phyloP scores from a whole-genome alignment of 495 filamentous ascomycete species.

The Neurospora africana region DNA sequence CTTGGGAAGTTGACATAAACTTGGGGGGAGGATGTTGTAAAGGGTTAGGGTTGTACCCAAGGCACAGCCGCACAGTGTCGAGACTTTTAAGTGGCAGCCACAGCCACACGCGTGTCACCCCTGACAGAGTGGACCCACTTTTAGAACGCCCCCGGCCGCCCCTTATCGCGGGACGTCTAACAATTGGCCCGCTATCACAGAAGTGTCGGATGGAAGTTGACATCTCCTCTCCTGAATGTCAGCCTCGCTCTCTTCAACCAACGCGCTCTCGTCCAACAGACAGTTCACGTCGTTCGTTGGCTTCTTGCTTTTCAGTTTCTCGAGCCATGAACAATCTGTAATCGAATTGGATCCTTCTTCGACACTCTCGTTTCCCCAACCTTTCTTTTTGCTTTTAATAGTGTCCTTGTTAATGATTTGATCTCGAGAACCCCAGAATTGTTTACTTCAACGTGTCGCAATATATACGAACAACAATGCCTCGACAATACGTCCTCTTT shows the following conservation, averaged over 20 bases:
- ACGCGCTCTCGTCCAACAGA: neutral
- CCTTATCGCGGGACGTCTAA: neutral
- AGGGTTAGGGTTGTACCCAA: neutral
- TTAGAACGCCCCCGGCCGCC: neutral
- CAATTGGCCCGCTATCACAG: neutral
- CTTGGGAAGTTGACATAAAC: neutral
- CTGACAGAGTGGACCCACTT: neutral
- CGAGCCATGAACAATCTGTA: neutral
- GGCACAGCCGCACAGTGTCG: neutral
- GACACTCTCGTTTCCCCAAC: neutral
- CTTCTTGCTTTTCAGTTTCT: neutral
- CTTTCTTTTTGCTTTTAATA: neutral
- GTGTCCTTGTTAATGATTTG: neutral
- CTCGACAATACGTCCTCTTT: conserved; percentile 36
- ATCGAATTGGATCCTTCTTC: neutral
- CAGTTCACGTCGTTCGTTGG: neutral
- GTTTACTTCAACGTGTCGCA: neutral
- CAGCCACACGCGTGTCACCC: neutral
- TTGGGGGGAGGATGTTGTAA: neutral
- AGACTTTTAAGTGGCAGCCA: neutral
- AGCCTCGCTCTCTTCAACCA: neutral
- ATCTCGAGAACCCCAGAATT: neutral
- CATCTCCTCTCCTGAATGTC: neutral
- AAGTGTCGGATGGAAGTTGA: neutral
- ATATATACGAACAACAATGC: conserved; percentile 28